Base-by-base conservation (phyloP, 306 rosid genomes). In the Cicer chorassanicum region DNA sequence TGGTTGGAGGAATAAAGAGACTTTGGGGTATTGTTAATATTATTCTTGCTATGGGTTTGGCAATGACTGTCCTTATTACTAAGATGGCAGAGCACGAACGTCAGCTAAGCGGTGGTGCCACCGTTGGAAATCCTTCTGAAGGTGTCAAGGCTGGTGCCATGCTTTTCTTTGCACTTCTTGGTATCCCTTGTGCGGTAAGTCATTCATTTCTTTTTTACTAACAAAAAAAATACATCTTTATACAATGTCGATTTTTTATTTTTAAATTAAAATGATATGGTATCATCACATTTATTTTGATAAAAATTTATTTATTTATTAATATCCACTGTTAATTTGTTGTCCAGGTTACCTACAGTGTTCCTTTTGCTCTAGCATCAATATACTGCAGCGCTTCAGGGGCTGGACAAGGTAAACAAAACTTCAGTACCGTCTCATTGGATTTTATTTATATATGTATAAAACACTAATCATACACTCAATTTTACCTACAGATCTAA, bases 341-440 rank as follows among this genome's bases (percentile, higher is more conserved):
- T 75, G 64, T 65, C 7, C 85, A 91, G 93, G 74, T 87, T 68
- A 91, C 88, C 4, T 90, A 1, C 78, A 90, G 96, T 44, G 82
- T 90, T 61, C 98, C 96, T 0, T 92, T 54, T 88, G 82, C 78
- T 90, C 62, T 56, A 19, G 62, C 62, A 8, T 56, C 62, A 56
- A 56, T 56, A 2, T 56, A 56, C 11, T 4, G 78, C 50, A 81
- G 42, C 48, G 15, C 55, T 4, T 74, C 93, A 3, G 89, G 90
- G 9, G 98, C 92, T 9, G 98, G 96, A 16, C 93, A 90, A 88
- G 97, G 97, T 89, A 77, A 3, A 54, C 18, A 16, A 16, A 16
- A 16, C 18, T 16, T 16, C 18, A 16, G 18, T 16, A 16, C 18
- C 18, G 18, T 16, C 18, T 16, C 18, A 24, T 24, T 24, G 4